phyloP scores from a whole-genome alignment of 306 rosid species.

The Phaseolus lunatus region DNA sequence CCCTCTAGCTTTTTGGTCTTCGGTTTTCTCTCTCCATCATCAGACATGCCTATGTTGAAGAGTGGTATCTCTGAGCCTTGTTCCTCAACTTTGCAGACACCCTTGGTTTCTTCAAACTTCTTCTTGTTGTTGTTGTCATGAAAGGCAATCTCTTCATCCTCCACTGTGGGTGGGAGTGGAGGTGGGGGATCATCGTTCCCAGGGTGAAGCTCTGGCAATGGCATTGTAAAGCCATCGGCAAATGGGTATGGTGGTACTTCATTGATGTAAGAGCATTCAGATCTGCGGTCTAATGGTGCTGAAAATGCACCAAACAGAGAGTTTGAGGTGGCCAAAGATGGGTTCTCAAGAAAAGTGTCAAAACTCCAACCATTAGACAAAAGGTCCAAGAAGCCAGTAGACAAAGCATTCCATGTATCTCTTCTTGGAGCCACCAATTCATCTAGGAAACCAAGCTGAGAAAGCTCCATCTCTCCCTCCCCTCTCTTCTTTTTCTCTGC shows the following conservation, averaged over 20 bases:
- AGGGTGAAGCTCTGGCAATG: slow-evolving; percentile 53
- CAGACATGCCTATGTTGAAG: slow-evolving; percentile 56
- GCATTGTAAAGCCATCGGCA: slow-evolving; percentile 53
- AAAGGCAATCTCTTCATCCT: slow-evolving; percentile 58
- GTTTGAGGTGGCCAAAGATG: slow-evolving; percentile 48
- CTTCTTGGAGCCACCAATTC: slow-evolving; percentile 72
- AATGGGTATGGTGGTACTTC: slow-evolving; percentile 47
- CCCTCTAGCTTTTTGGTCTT: slow-evolving; percentile 70
- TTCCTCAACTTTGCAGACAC: slow-evolving; percentile 68
- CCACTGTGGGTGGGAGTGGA: slow-evolving; percentile 52
- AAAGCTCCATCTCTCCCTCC: slow-evolving; percentile 69
- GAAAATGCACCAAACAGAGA: slow-evolving; percentile 56
- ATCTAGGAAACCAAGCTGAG: slow-evolving; percentile 75
- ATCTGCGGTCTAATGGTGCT: slow-evolving; percentile 52
- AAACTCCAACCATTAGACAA: slow-evolving; percentile 64
- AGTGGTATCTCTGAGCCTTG: slow-evolving; percentile 49
- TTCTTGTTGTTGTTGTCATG: slow-evolving; percentile 47
- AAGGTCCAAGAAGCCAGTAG: slow-evolving; percentile 59
- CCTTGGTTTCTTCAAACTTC: slow-evolving; percentile 52
- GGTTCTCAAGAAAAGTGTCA: slow-evolving; percentile 60
- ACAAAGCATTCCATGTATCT: slow-evolving; percentile 59
- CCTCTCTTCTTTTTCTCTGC: not conserved
- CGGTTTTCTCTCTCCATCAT: slow-evolving; percentile 51
- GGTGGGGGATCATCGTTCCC: slow-evolving; percentile 40
- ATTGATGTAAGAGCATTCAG: slow-evolving; percentile 52